These are phyloP conservation scores for Conticribra weissflogii DNA, from an alignment of 108 stramenopile species.

Conservation along the genomic window DNA sequence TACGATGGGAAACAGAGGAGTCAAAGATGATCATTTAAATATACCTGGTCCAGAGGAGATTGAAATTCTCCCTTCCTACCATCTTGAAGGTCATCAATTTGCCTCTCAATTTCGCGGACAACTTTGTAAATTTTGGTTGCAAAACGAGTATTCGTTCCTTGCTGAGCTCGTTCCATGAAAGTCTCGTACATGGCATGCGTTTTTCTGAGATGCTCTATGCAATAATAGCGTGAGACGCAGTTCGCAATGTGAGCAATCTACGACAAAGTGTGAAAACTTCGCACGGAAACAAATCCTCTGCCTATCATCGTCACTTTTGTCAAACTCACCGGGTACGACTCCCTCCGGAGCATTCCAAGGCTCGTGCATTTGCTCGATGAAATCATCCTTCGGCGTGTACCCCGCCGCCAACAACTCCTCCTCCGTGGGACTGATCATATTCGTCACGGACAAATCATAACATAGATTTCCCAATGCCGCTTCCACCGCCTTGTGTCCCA, in stretches of 20 bases:
- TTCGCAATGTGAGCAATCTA: conserved; percentile 1
- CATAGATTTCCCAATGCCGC: conserved; percentile 49
- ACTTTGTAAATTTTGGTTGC: conserved; percentile 38
- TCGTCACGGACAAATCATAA: conserved; percentile 49
- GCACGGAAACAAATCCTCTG: too few species aligned
- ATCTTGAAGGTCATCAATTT: conserved; percentile 8
- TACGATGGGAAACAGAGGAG: not conserved
- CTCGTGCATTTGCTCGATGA: conserved; percentile 35
- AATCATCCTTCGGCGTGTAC: conserved; percentile 45
- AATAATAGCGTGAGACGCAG: not conserved
- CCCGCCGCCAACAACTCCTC: conserved; percentile 53
- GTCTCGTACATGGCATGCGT: conserved; percentile 52
- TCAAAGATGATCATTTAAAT: too few species aligned
- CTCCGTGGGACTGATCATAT: conserved; percentile 48
- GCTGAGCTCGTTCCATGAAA: conserved; percentile 49
- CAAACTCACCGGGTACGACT: conserved; percentile 39
- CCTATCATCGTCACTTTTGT: too few species aligned
- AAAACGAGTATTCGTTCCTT: conserved; percentile 28
- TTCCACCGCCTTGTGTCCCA: conserved; percentile 41
- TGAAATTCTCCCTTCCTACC: conserved; percentile 12
- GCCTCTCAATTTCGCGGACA: conserved; percentile 32
- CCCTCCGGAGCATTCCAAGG: conserved; percentile 42
- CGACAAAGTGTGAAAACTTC: not conserved
- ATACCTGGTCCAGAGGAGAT: conserved; percentile 30
- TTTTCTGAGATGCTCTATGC: conserved; percentile 22